phyloP scores from a whole-genome alignment of 257 asterid species.

The Ilex asprella region DNA sequence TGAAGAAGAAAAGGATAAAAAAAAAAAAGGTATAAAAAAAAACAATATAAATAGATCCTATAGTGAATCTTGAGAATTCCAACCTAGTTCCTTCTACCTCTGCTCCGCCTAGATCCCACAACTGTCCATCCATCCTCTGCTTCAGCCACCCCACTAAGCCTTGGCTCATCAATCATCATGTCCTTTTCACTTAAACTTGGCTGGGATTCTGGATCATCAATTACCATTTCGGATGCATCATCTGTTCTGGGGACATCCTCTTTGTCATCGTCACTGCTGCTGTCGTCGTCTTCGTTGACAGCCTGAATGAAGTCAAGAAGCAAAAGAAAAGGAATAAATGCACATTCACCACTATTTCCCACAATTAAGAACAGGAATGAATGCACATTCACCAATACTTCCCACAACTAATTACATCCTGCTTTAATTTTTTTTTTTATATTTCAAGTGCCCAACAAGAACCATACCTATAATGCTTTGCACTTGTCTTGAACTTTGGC shows the following conservation, averaged over 20 bases:
- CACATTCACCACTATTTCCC: background rate
- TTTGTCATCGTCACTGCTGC: background rate
- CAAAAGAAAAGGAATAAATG: background rate
- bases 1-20: too few species aligned
- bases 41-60: too few species aligned
- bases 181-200: slow-evolving; percentile 11
- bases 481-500: too few species aligned
- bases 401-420: too few species aligned
- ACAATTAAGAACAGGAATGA: too few species aligned
- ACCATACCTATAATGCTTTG: too few species aligned
- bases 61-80: too few species aligned
- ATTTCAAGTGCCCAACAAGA: too few species aligned
- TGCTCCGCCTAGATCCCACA: slow-evolving; percentile 35
- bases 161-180: slow-evolving; percentile 10
- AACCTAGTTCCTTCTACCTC: slow-evolving; percentile 29
- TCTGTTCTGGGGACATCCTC: slow-evolving; percentile 10
- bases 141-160: slow-evolving; percentile 15
- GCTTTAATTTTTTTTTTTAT: too few species aligned
- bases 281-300: slow-evolving; percentile 27
- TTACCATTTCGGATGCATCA: slow-evolving; percentile 21
- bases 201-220: slow-evolving; percentile 30
- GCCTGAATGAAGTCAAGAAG: slow-evolving; percentile 1
- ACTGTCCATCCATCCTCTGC: slow-evolving; percentile 52
- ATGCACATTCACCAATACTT: too few species aligned
- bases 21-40: too few species aligned